These are phyloP conservation scores for Penicillium sp. DNA, from an alignment of 2,329 filamentous ascomycete species.

Conservation along the genomic window DNA sequence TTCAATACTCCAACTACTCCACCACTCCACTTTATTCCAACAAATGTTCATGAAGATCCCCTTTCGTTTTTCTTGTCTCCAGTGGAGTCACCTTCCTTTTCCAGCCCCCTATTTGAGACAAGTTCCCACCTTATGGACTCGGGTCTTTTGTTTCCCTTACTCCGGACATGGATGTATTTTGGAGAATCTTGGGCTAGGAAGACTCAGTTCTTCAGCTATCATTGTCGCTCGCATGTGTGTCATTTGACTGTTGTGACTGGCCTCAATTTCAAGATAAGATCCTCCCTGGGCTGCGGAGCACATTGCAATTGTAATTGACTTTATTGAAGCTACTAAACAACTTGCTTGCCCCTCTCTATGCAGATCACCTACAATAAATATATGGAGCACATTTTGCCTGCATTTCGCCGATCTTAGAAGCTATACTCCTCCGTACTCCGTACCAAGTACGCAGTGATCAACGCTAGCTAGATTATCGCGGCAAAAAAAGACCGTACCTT, in stretches of 20 bases:
- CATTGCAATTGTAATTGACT: neutral
- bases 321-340: neutral
- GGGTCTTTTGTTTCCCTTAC: neutral
- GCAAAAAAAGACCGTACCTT: neutral
- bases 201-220: neutral
- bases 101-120: neutral
- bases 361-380: neutral
- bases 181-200: neutral
- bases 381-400: neutral
- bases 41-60: neutral
- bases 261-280: neutral
- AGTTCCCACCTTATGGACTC: neutral
- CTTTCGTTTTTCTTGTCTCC: neutral
- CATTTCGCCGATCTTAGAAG: neutral
- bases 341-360: neutral
- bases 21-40: no score
- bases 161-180: neutral
- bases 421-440: no score
- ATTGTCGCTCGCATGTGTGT: neutral
- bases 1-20: constrained; percentile 7
- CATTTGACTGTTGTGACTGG: neutral
- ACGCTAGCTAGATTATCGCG: neutral
- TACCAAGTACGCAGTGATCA: neutral
- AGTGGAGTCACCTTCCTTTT: constrained; percentile 1
- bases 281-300: neutral